Percentiles rank a stretch among this genome's conserved stretches.
These are phyloP conservation scores for Eragrostis nindensis DNA, from an alignment of 176 grass and related monocot species.

Conservation along the genomic window DNA sequence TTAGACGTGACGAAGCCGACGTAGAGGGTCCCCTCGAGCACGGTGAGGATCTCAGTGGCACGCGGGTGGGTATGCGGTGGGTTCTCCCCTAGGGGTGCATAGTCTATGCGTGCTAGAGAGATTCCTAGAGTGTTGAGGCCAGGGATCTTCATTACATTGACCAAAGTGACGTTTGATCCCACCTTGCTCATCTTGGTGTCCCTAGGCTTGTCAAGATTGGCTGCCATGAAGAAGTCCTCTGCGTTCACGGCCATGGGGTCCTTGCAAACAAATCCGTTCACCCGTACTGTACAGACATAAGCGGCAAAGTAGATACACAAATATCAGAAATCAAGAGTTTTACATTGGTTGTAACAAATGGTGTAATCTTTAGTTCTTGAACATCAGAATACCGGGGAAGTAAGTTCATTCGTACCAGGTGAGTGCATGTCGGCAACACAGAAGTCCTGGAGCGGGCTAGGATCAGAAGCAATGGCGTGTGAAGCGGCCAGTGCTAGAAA, in stretches of 20 bases:
- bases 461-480: conserved; percentile 20
- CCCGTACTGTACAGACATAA: not conserved
- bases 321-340: too few species aligned
- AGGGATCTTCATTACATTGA: conserved; percentile 9
- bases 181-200: conserved; percentile 18
- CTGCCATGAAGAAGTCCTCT: conserved; percentile 29
- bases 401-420: not conserved
- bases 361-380: too few species aligned
- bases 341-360: too few species aligned
- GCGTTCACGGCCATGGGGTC: not conserved
- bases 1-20: conserved; percentile 50
- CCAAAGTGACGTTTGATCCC: conserved; percentile 3
- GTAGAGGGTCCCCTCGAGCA: conserved; percentile 41
- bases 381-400: not conserved
- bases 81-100: not conserved
- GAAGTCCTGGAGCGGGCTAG: conserved; percentile 36
- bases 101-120: not conserved
- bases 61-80: conserved; percentile 39
- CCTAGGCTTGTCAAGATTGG: not conserved
- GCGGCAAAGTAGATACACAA: not conserved
- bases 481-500: not conserved
- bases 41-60: conserved; percentile 20
- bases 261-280: conserved; percentile 42
- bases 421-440: conserved; percentile 12
- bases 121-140: conserved; percentile 29